These are phyloP conservation scores for Cladosporium sp. DNA, from an alignment of 2,329 filamentous ascomycete species.

Conservation along the genomic window DNA sequence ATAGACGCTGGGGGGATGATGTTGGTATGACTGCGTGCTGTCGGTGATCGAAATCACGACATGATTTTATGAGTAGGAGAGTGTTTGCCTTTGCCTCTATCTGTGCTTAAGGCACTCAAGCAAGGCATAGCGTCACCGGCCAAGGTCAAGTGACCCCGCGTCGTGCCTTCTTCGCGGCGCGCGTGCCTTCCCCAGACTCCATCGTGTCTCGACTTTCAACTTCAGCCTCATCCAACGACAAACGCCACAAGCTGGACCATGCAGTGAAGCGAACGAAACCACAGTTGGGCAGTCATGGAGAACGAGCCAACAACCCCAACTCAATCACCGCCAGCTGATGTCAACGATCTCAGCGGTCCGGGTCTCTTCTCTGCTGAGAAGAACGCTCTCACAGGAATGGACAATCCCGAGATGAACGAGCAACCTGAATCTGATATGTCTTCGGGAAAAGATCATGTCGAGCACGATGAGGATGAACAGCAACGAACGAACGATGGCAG, in stretches of 20 bases:
- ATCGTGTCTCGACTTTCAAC: not conserved
- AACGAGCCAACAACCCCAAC: not conserved
- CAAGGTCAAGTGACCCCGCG: conserved; percentile 4
- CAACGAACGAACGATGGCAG: not conserved
- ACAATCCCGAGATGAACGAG: not conserved
- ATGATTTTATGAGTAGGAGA: too few species aligned
- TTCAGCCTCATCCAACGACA: not conserved
- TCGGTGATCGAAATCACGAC: too few species aligned
- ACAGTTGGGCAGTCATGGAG: not conserved
- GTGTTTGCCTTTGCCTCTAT: too few species aligned
- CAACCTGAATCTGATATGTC: not conserved
- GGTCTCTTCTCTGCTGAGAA: not conserved
- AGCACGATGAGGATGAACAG: not conserved
- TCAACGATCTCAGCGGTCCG: not conserved
- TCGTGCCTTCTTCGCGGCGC: not conserved
- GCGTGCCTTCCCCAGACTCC: conserved; percentile 1
- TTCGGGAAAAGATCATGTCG: not conserved
- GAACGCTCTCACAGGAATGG: not conserved
- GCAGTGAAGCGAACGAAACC: not conserved
- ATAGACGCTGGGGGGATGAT: too few species aligned
- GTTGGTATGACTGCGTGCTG: too few species aligned
- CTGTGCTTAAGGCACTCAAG: too few species aligned
- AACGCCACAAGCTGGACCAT: not conserved
- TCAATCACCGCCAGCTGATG: not conserved
- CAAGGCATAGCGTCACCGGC: not conserved